A percentile compares a stretch with the other conserved stretches of the same genome.
Conservation (phyloP, 2,329 filamentous ascomycete genomes). For the Emydomyces testavorans region DNA sequence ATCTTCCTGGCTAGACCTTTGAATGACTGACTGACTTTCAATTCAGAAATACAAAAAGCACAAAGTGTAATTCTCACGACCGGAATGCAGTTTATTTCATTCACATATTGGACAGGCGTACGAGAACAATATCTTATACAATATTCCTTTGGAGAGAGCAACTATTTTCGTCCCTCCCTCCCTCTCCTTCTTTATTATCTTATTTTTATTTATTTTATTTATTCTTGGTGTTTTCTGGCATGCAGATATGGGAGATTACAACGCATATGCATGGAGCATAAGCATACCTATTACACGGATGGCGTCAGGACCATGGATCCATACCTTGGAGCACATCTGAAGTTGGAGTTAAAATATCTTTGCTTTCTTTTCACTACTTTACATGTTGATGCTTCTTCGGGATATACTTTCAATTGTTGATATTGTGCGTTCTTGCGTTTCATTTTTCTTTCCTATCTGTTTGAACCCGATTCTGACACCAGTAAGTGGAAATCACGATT, state of each 20-base stretch:
- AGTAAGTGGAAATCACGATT: neutral
- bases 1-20: neutral
- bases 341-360: neutral
- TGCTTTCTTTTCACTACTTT: neutral
- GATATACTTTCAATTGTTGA: constrained; percentile 1
- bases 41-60: constrained; percentile 38
- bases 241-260: neutral
- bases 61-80: neutral
- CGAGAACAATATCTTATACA: neutral
- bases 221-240: neutral
- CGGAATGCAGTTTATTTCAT: neutral
- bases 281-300: neutral
- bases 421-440: neutral
- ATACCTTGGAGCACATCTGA: neutral
- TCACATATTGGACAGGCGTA: neutral
- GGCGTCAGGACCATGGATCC: neutral
- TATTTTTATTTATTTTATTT: too few species aligned
- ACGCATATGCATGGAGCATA: neutral
- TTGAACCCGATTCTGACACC: neutral
- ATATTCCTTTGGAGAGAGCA: neutral
- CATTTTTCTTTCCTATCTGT: neutral
- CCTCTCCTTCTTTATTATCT: neutral
- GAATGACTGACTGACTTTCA: neutral
- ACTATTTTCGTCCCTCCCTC: neutral
- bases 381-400: neutral